A percentile compares a stretch with the other conserved stretches of the same genome.
Conservation (phyloP, 2,329 filamentous ascomycete species). For the Ceratocystis lukuohia region DNA sequence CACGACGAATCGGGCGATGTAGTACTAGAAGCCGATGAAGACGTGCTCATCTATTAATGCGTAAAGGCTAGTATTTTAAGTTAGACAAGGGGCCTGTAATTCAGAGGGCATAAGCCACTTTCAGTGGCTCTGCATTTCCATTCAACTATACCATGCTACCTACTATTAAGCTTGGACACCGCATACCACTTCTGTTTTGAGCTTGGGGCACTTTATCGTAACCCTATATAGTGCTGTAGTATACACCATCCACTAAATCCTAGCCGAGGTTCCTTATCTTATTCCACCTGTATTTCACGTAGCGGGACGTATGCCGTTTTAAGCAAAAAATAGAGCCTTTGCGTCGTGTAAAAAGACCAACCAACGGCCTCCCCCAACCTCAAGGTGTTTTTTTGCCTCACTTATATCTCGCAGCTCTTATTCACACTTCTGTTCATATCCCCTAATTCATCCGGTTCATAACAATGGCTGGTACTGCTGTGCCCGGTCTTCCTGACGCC, state of each 20-base stretch:
- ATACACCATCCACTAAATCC: too few relatives aligned
- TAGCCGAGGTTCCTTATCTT: neutral
- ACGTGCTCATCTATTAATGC: slow-evolving; percentile 74
- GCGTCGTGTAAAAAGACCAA: neutral
- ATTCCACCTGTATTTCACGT: neutral
- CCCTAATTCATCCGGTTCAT: neutral
- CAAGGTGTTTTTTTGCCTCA: neutral
- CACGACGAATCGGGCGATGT: slow-evolving; percentile 64
- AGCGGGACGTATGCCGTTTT: neutral
- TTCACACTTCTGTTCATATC: too few relatives aligned
- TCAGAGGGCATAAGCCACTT: neutral
- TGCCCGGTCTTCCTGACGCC: slow-evolving; percentile 29
- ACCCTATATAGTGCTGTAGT: too few relatives aligned
- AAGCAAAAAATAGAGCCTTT: neutral
- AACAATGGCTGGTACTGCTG: slow-evolving; percentile 9
- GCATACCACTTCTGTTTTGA: too few relatives aligned
- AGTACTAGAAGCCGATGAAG: slow-evolving; percentile 72
- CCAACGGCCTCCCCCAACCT: neutral
- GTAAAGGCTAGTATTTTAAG: neutral
- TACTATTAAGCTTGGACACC: too few relatives aligned
- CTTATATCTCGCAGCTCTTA: neutral
- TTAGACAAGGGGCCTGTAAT: too few relatives aligned
- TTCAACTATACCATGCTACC: too few relatives aligned
- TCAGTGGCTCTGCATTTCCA: too few relatives aligned
- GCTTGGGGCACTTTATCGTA: too few relatives aligned